Evolutionary conservation across 805 yeast species (phyloP).

Genomic region (Metschnikowia amazonensis): DNA sequence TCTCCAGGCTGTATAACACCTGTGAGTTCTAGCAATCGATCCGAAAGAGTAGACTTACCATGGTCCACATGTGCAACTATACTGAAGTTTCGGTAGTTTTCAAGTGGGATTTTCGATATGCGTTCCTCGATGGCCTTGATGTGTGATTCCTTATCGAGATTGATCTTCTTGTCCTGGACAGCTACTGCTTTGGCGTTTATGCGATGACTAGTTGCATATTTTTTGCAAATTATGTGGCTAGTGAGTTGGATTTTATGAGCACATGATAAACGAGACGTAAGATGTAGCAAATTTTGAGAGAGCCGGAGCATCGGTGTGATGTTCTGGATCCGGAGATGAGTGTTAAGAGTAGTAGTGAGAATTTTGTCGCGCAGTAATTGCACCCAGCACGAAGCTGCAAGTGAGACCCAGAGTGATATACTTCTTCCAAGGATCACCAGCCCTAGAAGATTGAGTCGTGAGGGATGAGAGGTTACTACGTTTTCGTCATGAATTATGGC

Average conservation of each 20-base stretch:
- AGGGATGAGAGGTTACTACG: no score
- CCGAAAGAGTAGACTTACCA: slow-evolving; percentile 85
- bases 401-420: background rate
- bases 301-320: background rate
- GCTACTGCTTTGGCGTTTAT: slow-evolving; percentile 16
- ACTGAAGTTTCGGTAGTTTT: slow-evolving; percentile 82
- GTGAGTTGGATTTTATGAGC: background rate
- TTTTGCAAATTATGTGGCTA: background rate
- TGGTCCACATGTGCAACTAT: slow-evolving; percentile 96
- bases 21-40: slow-evolving; percentile 79
- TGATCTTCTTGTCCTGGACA: slow-evolving; percentile 24
- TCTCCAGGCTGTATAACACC: slow-evolving; percentile 77
- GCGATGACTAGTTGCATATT: background rate
- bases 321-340: background rate
- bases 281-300: slow-evolving; percentile 1
- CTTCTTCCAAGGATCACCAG: background rate
- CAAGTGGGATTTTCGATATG: slow-evolving; percentile 74
- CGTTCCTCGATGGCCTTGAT: slow-evolving; percentile 45
- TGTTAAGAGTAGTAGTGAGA: background rate
- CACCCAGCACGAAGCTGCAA: slow-evolving; percentile 2
- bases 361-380: slow-evolving; percentile 3
- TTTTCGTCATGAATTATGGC: background rate
- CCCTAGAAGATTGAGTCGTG: no score
- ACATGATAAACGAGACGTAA: background rate
- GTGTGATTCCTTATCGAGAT: slow-evolving; percentile 32